Base-by-base conservation (phyloP, 176 grass and related monocot species). In the Poa annua region DNA sequence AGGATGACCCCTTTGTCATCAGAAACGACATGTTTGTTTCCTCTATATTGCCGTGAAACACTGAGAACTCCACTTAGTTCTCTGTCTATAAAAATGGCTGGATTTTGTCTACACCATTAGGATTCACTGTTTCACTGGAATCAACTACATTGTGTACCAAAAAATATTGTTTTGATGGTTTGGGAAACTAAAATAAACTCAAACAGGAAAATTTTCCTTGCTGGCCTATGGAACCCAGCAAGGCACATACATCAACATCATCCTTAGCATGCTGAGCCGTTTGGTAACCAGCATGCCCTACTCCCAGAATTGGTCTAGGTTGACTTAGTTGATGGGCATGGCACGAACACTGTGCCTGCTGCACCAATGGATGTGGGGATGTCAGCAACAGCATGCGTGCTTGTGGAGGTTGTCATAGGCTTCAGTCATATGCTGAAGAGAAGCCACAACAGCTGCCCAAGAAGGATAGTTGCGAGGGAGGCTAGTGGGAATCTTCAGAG, bases 81-180 rank as follows among this genome's bases (percentile, higher is more conserved):
- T 34, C 26, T 35, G 73, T 36, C 32, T 2, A n/a, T 33, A 55
- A 76, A 55, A 76, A 54, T 71, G 50, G 73, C 17, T 36, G 50
- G 16, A 36, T 76, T 55, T 55, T 19, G 26, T 66, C 50, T 54
- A 55, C 10, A 51, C 16, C 63, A 55, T 45, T 79, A 64, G 3
- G 36, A 79, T 76, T 76, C 1, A 52, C 29, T 6, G 9, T 11
- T 2, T 76, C 29, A 55, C 21, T 56, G 19, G 50, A 17, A 62
- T 78, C 8, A 14, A 24, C 55, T 9, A 19, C 21, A 32, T 38
- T 45, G n/a, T 60, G 24, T 25, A 45, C 14, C 19, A 55, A 20
- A 78, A 41, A 77, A 62, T 41, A 44, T 1, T 59, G 15, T 63
- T 78, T 62, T 79, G 57, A 63, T 29, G 44, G 42, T 79, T 48